These are phyloP conservation scores for Carallia brachiata DNA, from an alignment of 345 rosid genomes.

Conservation along the genomic window DNA sequence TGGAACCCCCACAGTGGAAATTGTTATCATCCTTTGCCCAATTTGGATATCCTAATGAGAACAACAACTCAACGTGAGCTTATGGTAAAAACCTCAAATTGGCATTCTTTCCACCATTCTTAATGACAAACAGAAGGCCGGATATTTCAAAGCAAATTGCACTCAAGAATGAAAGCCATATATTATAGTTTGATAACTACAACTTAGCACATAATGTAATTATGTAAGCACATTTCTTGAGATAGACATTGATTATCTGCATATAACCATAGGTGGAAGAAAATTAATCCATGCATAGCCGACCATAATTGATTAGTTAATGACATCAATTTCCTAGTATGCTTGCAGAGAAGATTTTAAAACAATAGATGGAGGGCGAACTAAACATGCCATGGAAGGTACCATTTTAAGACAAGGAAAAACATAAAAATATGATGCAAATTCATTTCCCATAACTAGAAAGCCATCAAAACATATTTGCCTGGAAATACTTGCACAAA, in stretches of 20 bases:
- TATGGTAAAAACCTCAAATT: slow-evolving; percentile 5
- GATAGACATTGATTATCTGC: neutral
- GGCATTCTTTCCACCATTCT: neutral
- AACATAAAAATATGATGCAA: no score
- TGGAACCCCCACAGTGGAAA: slow-evolving; percentile 95
- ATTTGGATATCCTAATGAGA: slow-evolving; percentile 73
- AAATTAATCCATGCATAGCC: neutral
- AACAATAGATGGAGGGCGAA: neutral
- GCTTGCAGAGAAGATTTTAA: neutral
- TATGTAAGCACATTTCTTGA: neutral
- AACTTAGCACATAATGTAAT: neutral
- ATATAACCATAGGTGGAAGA: neutral
- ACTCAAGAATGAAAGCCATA: neutral
- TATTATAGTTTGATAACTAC: neutral
- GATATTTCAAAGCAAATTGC: slow-evolving; percentile 1
- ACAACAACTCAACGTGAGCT: slow-evolving; percentile 4
- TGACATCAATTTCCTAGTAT: neutral
- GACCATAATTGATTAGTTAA: neutral
- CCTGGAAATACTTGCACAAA: neutral
- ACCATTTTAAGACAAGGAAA: neutral
- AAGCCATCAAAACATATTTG: neutral
- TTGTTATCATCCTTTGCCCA: slow-evolving; percentile 97
- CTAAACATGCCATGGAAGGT: neutral
- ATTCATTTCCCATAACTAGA: neutral
- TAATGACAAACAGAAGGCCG: neutral